Evolutionary conservation across 768 basidiomycete genomes (phyloP), one percentile per base, ranked within the genome.

Genomic region (Suillus alpinus): DNA sequence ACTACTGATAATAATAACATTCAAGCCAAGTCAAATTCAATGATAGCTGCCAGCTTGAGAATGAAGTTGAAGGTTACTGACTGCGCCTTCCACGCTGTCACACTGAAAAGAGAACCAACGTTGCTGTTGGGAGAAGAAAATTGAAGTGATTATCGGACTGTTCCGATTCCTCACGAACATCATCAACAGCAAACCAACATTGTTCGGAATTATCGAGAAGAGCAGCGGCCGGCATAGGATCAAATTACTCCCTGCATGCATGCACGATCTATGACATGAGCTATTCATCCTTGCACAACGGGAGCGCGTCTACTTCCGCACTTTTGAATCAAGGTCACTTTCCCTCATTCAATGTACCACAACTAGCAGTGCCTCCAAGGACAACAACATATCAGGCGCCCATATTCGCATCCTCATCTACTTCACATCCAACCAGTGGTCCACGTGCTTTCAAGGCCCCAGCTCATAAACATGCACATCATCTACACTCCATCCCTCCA

Each of bases 391-490:
- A 53, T 1, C 63, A 60, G 53, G 43, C 64, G 2, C 69, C 61
- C 20, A 39, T 62, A 18, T 62, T 64, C 2, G 59, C 71, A 2
- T 59, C 73, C 16, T 56, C 62, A 23, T 44, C 57, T 9, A 39
- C 62, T 29, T 40, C 59, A n/a, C 34, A 57, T 32, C 18, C 55
- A 18, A 62, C 64, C 18, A 49, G 62, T 14, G 63, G 56, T 29
- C 56, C 59, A 16, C 63, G 59, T 4, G 62, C 81, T 0, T 89
- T 88, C 76, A 83, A 80, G 63, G 84, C 89, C 2, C 89, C 89
- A 8, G 92, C 92, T 1, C 92, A 94, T 74, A 91, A 88, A 65
- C 91, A 93, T 79, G 92, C 92, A 0, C 92, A 94, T 71, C 91
- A 94, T 70, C 75, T 94, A 1, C 92, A 94, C 69, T 86, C 89